These are phyloP conservation scores for Bondarzewia mesenterica DNA, from an alignment of 1,284 basidiomycete species.

Conservation along the genomic window DNA sequence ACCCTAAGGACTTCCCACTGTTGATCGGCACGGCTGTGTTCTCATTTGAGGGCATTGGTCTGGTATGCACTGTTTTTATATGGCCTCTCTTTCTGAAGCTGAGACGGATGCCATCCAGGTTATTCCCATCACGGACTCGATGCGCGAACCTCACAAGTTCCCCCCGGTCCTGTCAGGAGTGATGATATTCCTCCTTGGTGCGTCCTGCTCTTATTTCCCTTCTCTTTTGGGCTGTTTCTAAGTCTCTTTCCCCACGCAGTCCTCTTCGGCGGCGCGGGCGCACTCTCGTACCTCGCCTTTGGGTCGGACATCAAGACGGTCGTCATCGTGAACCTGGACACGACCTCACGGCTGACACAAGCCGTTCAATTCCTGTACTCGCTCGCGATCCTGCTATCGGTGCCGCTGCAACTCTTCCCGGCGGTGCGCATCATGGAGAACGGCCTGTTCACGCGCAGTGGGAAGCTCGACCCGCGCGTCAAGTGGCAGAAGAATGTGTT, in stretches of 20 bases:
- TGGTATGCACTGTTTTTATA: slow-evolving; percentile 41
- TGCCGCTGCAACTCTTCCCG: slow-evolving; percentile 95
- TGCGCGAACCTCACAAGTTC: slow-evolving; percentile 93
- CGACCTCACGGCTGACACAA: slow-evolving; percentile 83
- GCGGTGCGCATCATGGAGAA: slow-evolving; percentile 97
- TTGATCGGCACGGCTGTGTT: slow-evolving; percentile 97
- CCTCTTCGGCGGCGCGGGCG: slow-evolving; percentile 88
- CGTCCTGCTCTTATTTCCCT: slow-evolving; percentile 13
- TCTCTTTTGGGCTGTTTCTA: slow-evolving; percentile 9
- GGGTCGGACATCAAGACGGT: slow-evolving; percentile 88
- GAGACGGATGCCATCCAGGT: slow-evolving; percentile 35
- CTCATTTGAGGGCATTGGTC: slow-evolving; percentile 95
- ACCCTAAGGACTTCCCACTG: slow-evolving; percentile 82
- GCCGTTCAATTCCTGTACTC: slow-evolving; percentile 84
- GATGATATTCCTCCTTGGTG: slow-evolving; percentile 76
- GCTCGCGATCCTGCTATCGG: slow-evolving; percentile 90
- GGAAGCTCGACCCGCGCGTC: slow-evolving; percentile 60
- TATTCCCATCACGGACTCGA: slow-evolving; percentile 95
- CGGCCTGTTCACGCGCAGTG: slow-evolving; percentile 87
- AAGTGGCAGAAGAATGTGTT: slow-evolving; percentile 95
- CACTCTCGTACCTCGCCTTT: slow-evolving; percentile 84
- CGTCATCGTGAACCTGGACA: slow-evolving; percentile 90
- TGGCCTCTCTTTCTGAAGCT: slow-evolving; percentile 1
- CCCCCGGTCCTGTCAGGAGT: slow-evolving; percentile 84
- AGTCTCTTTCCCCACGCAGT: slow-evolving; percentile 28